Evolutionary conservation across 225 moss, liverwort and hornwort species (phyloP), one percentile per base, ranked within the genome.

Genomic region (Physcomitrellopsis africana): DNA sequence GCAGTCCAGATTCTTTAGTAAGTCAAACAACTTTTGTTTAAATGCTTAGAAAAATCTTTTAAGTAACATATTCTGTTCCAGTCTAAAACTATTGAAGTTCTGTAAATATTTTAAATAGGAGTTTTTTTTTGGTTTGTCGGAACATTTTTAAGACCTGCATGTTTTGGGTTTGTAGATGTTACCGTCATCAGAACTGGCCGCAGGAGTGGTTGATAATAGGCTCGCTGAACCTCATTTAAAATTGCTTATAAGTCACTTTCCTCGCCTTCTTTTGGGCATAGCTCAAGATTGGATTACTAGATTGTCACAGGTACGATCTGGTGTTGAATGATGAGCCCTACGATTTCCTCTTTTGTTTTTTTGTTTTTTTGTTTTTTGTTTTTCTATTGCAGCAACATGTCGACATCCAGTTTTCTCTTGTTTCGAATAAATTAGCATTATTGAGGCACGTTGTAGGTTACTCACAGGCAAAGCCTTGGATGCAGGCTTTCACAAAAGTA

Each of bases 401-500:
- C 43, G 16, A 42, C 8, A 61, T 66, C 53, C 49, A 56, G 45
- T 74, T 74, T 73, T 9, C 15, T 60, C 20, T 18, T 75, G 12
- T 3, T 59, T 68, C 23, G 68, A 60, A 19, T 41, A n/a, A 9
- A 67, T 68, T 67, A 32, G 58, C 24, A 47, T 45, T 63, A 58
- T 15, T 16, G 59, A 59, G 65, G 53, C 42, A 23, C 32, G 15
- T 81, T 8, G 51, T 70, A 66, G 14, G 37, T 70, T 63, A 65
- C 68, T 81, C 1, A 84, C 46, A 51, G 61, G 71, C 32, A 22
- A 58, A 32, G 5, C 12, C 60, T 32, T 67, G 71, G 63, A 57
- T 78, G 83, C 89, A 96, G 96, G 91, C 89, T 16, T 92, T 91
- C 67, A 92, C 96, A 32, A 81, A 87, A 76, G 88, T 92, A 29